Base-by-base conservation (phyloP, 371 early-diverging fungal species). In the Apophysomyces variabilis region DNA sequence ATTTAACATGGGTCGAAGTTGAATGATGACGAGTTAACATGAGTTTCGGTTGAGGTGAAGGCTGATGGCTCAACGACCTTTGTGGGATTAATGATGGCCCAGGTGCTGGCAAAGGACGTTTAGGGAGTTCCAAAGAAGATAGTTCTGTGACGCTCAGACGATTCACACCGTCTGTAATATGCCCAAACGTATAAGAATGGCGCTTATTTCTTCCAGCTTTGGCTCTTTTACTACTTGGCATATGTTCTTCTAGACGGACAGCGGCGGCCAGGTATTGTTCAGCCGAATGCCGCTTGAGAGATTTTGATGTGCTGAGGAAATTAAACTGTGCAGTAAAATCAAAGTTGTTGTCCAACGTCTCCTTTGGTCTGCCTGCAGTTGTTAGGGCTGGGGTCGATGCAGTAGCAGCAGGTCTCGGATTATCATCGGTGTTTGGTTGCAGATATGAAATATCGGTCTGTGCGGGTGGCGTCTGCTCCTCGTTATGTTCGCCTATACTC, bases 61-160 rank as follows among this genome's bases (percentile, higher is more conserved):
- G 68, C 57, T 79, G 79, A 14, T 77, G 77, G 58, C 76, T 79
- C 21, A 68, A 63, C 32, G 79, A 79, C 47, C 76, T 59, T 45
- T 71, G 68, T 26, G 79, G 79, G 3, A 66, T 63, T 12, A 65
- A 67, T 9, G 61, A 43, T 16, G 32, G 45, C 18, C 36, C 36
- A 13, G 47, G n/a, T 18, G 32, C 9, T 18, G 50, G 36, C 21
- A 43, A 45, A 36, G 35, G 41, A n/a, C 26, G 37, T 35, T 43
- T 43, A 12, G 47, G 36, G 16, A 45, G 14, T 35, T 62, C 62
- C 18, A 38, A 41, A 37, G 18, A 58, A 47, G 14, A 43, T 66
- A 4, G 46, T 35, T 58, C 58, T 13, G 32, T 9, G 21, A 64
- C 64, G 26, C n/a, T 60, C 21, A 45, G 21, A 21, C 41, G 39